phyloP scores from a whole-genome alignment of 2,329 filamentous ascomycete species.

The Alternaria brassicae region DNA sequence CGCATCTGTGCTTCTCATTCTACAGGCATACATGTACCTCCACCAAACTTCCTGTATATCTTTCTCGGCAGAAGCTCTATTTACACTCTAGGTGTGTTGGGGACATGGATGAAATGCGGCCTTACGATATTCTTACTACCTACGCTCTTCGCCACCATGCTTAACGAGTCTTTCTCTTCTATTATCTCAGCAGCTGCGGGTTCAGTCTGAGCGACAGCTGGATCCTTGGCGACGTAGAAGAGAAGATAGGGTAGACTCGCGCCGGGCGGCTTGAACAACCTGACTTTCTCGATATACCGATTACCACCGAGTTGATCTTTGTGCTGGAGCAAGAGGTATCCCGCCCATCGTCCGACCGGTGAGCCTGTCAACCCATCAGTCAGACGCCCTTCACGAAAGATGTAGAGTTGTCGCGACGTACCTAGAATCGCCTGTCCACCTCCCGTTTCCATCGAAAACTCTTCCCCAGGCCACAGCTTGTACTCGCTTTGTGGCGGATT shows the following conservation, averaged over 20 bases:
- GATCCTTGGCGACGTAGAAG: slow-evolving; percentile 12
- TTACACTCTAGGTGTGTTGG: background rate
- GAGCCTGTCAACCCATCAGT: too few species aligned
- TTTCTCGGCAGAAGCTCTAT: background rate
- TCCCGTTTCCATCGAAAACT: slow-evolving; percentile 7
- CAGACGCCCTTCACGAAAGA: too few species aligned
- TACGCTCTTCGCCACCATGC: background rate
- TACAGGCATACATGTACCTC: background rate
- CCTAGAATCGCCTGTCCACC: slow-evolving; percentile 14
- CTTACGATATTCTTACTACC: background rate
- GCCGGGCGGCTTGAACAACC: slow-evolving; percentile 3
- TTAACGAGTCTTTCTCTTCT: background rate
- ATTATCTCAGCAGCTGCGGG: background rate
- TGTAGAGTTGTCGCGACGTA: too few species aligned
- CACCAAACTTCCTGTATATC: background rate
- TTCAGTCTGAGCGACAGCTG: background rate
- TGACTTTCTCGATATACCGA: slow-evolving; percentile 17
- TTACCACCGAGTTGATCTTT: slow-evolving; percentile 17
- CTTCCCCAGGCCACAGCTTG: slow-evolving; percentile 16
- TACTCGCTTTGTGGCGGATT: slow-evolving; percentile 11
- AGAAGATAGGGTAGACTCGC: slow-evolving; percentile 13
- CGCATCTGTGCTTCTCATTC: background rate
- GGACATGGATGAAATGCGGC: slow-evolving; percentile 4
- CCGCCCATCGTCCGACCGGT: slow-evolving; percentile 14
- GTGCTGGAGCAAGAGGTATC: slow-evolving; percentile 22